Base-by-base conservation (phyloP, 805 yeast genomes). In the Yarrowia sp. region DNA sequence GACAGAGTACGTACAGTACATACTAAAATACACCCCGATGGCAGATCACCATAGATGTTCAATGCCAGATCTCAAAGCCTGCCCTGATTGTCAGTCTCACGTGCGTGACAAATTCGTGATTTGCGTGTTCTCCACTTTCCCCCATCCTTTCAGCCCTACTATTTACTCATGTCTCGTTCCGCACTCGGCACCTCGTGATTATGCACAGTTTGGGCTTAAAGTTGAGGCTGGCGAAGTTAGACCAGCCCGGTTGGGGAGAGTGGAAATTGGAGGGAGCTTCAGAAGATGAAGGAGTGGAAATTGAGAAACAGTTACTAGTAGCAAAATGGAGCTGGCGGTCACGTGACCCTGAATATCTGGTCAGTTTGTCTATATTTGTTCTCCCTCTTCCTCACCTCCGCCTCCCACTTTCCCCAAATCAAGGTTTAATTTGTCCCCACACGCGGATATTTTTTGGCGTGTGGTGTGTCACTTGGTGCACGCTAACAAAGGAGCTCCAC, bases 341-440 rank as follows among this genome's bases (percentile, higher is more conserved):
- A 9, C n/a, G 42, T 11, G 58, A 38, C 8, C 32, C 36, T 3
- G 10, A 8, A 8, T 15, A 42, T n/a, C 46, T 15, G 10, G 7
- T 42, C 19, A 8, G 16, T 32, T 8, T 9, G 8, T 7, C 22
- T 5, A 19, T 3, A 15, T 15, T 15, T 49, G 38, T 36, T 11
- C 22, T 19, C 7, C 12, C 26, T 9, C 19, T 15, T 16, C 22
- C 3, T 16, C 49, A 16, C 12, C 40, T 11, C 3, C 19, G 19
- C 19, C 19, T 11, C 40, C 40, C 40, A 8, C 3, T 38, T 7
- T 4, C 8, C 2, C 10, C 38, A 0, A 3, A 45, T 40, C 22
- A 22, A 14, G 12, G 61, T 55, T 55, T 55, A 55, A 55, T 55
- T 19, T 19, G 35, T 26, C 35, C 61, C 61, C 61, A 52, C 56